These are phyloP conservation scores for Gymnopilus junonius DNA, from an alignment of 768 basidiomycete species.

Conservation along the genomic window DNA sequence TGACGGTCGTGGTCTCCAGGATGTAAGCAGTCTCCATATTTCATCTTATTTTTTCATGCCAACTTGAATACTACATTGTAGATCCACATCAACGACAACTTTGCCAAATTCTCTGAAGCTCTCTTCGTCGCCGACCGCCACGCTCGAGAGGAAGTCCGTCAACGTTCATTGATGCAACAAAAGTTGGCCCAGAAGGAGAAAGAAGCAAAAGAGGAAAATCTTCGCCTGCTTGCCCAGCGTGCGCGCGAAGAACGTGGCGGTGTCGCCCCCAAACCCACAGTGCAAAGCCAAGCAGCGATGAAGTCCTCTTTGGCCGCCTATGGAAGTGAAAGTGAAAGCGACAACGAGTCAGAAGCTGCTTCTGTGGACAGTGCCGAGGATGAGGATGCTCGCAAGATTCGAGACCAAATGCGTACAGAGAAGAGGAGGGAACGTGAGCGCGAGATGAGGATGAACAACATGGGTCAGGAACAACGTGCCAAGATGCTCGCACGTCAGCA, in stretches of 20 bases:
- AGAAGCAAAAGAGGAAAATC: constrained; percentile 93
- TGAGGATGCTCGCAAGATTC: constrained; percentile 82
- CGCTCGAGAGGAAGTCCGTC: constrained; percentile 96
- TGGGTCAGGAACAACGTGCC: constrained; percentile 96
- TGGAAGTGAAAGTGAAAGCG: constrained; percentile 73
- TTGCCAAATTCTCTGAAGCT: constrained; percentile 98
- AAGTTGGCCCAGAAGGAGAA: constrained; percentile 99
- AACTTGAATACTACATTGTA: constrained; percentile 32
- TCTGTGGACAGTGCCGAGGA: constrained; percentile 67
- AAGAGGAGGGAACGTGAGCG: constrained; percentile 94
- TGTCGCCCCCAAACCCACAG: constrained; percentile 67
- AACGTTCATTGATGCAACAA: constrained; percentile 97
- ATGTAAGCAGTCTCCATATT: constrained; percentile 58
- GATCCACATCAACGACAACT: constrained; percentile 99
- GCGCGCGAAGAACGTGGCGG: constrained; percentile 95
- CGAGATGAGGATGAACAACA: constrained; percentile 98
- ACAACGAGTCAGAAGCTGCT: constrained; percentile 56
- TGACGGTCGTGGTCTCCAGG: constrained; percentile 97
- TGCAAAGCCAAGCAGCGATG: constrained; percentile 70
- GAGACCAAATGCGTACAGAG: constrained; percentile 90
- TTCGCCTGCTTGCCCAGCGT: constrained; percentile 91
- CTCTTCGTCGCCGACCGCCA: constrained; percentile 95
- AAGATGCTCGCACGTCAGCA: constrained; percentile 96
- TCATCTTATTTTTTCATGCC: neutral
- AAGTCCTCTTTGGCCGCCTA: constrained; percentile 83